Evolutionary conservation across 1,284 basidiomycete species (phyloP).

Genomic region (Fomitopsis schrenkii): DNA sequence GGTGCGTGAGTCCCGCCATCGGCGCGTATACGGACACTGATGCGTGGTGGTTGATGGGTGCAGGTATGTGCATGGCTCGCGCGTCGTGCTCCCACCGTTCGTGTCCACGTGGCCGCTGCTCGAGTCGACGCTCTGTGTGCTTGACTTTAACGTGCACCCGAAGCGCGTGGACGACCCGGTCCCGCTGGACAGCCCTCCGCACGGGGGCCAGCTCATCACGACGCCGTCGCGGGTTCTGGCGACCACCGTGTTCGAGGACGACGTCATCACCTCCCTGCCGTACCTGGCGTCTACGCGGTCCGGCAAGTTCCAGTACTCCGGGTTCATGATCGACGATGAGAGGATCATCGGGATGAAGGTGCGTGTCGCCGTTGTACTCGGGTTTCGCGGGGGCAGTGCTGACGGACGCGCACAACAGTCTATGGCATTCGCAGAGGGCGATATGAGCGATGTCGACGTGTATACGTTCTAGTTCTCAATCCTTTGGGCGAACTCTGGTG

Average conservation of each 20-base stretch:
- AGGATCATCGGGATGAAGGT: constrained; percentile 30
- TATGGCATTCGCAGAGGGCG: constrained; percentile 17
- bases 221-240: neutral
- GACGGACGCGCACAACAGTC: constrained; percentile 1
- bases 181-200: neutral
- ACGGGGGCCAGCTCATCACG: neutral
- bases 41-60: neutral
- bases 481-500: no score
- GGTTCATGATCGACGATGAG: constrained; percentile 30
- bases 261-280: constrained; percentile 13
- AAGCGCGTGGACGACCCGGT: constrained; percentile 14
- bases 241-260: constrained; percentile 4
- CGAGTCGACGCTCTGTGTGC: constrained; percentile 8
- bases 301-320: constrained; percentile 13
- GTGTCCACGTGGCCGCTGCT: constrained; percentile 1
- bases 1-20: constrained; percentile 8
- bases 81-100: constrained; percentile 30
- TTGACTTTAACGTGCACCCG: constrained; percentile 36
- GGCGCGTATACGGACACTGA: neutral
- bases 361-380: constrained; percentile 5
- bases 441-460: constrained; percentile 24
- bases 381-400: neutral
- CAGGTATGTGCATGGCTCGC: constrained; percentile 41
- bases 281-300: constrained; percentile 5
- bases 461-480: constrained; percentile 18